Conservation (phyloP, 73 alveolate genomes). For the Paramecium bursaria region DNA sequence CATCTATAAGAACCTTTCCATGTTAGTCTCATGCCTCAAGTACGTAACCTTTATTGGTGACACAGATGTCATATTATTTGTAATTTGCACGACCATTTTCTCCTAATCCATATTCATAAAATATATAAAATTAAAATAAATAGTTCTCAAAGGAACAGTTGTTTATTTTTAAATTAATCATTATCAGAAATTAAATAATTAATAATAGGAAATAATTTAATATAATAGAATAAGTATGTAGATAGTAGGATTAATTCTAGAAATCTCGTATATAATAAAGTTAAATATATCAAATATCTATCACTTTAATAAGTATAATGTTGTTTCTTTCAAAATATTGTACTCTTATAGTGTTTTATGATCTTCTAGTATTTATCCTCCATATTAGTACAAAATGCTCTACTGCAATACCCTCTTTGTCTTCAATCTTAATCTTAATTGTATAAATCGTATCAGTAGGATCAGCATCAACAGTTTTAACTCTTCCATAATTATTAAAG, state of each 20-base stretch:
- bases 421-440: conserved; percentile 10
- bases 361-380: conserved; percentile 19
- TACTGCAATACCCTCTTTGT: conserved; percentile 35
- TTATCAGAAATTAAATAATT: no score
- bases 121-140: no score
- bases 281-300: no score
- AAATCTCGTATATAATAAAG: no score
- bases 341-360: conserved; percentile 52
- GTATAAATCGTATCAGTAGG: conserved; percentile 7
- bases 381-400: background rate
- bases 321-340: conserved; percentile 24
- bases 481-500: background rate
- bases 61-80: no score
- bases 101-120: no score
- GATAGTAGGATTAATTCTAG: no score
- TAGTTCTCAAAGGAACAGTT: no score
- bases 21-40: conserved; percentile 22
- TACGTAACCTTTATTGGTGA: conserved; percentile 48
- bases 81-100: no score
- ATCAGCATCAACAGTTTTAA: conserved; percentile 3
- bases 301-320: conserved; percentile 37
- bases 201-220: no score
- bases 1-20: conserved; percentile 26
- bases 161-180: no score
- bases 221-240: no score